Base-by-base conservation (phyloP, 768 basidiomycete genomes). In the Paxillus ammoniavirescens region DNA sequence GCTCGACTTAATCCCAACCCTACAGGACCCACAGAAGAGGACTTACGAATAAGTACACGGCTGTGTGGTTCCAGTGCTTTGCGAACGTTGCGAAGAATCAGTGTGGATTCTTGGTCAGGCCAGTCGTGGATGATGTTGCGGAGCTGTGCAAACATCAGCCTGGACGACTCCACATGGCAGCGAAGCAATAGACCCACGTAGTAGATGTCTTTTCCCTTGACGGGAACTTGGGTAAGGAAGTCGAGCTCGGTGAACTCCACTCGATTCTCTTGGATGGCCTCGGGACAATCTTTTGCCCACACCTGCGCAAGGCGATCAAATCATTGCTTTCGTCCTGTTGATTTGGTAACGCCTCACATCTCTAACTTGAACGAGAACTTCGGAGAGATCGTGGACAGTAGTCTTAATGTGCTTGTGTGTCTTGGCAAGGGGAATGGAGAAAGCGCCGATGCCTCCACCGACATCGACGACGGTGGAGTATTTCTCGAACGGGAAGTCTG, bases 361-460 rank as follows among this genome's bases (percentile, higher is more conserved):
- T 56, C 53, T 59, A 0, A 66, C 49, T 45, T 62, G 65, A 5
- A 42, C 47, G 9, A 74, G 54, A 5, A 56, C 57, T 15, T 62
- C 56, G 0, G 62, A 65, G 13, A 69, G 47, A 47, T 74, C 74
- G 14, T 73, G 73, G 18, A 73, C 44, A 8, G 64, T 64, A 5
- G 72, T 56, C 37, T 65, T 61, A 15, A 74, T 18, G 18, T 70
- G 49, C 17, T 69, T 63, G 50, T 68, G 57, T 17, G 23, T 59
- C 26, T 65, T 63, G 2, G 61, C 64, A 3, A 75, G 61, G 3
- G 65, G 61, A 10, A 75, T 47, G 18, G 67, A 60, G 36, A 67
- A 64, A 8, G 64, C 56, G 6, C 73, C 72, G 14, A 70, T 61
- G 5, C 72, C 65, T 38, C 72, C 72, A 13, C 72, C 73, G 7